Base-by-base conservation (phyloP, 2,329 filamentous ascomycete genomes). In the Pseudopithomyces chartarum region DNA sequence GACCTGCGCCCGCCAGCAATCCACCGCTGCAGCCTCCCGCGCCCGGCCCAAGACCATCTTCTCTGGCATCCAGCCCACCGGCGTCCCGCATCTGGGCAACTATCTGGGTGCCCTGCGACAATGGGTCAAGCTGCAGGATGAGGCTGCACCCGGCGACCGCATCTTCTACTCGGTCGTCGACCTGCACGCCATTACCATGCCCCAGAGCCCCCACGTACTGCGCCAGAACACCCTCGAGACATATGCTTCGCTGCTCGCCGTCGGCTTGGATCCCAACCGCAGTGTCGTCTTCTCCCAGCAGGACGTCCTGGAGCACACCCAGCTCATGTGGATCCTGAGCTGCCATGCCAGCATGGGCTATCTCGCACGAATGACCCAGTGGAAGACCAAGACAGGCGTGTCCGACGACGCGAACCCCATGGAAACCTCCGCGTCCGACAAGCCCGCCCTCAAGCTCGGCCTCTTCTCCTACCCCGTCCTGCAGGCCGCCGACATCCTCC, bases 361-460 rank as follows among this genome's bases (percentile, higher is more conserved):
- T 77, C 80, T 99, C n/a, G 90, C 90, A 10, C 84, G 95, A n/a
- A 99, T 99, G 95, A 98, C 95, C 26, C 95, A 98, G 76, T 99
- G 95, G 93, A 99, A 99, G 68, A 91, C 86, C 75, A 96, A 96
- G 75, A 78, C 95, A 17, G 81, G 87, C 19, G 74, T 92, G 19
- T 77, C 84, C 10, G 81, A 88, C 19, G 80, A 86, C 55, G 80
- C 84, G 2, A 83, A 81, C 7, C 76, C 85, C 1, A 75, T 90
- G 5, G 85, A 90, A 50, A 48, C 68, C 15, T 65, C 69, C 3
- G 78, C 83, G 39, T 29, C 62, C 15, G 63, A 64, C 51, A 87
- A 85, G 63, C 81, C 84, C 40, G 82, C 83, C 49, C 82, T 96
- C 58, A 96, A 95, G 74, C 85, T 97, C 4, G 94, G 95, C 15